Conservation (phyloP, 495 filamentous ascomycete genomes). For the Cercophora sp. region DNA sequence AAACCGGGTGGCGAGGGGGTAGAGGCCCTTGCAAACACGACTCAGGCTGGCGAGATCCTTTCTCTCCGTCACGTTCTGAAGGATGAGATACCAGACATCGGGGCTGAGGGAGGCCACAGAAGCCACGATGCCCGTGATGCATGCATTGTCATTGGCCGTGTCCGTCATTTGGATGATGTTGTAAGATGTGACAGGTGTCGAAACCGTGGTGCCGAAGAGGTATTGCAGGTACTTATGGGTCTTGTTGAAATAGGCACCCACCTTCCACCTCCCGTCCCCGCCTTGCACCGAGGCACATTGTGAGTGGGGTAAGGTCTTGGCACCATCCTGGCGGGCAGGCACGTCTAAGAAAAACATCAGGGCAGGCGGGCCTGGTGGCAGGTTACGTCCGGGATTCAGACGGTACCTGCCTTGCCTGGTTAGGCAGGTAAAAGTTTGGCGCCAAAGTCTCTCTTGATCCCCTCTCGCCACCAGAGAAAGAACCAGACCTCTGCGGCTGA, state of each 20-base stretch:
- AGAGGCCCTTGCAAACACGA: slow-evolving; percentile 5
- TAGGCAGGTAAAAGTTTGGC: no score
- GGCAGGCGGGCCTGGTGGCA: no score
- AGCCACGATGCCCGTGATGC: not conserved
- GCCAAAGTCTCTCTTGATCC: no score
- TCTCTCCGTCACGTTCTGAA: not conserved
- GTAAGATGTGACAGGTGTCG: not conserved
- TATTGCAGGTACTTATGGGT: not conserved
- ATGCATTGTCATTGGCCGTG: not conserved
- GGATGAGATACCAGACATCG: slow-evolving; percentile 5
- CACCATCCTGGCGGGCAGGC: no score
- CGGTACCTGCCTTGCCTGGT: no score
- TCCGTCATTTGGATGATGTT: not conserved
- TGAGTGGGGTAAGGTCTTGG: not conserved
- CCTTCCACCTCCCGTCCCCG: no score
- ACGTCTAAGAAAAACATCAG: no score
- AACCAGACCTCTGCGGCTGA: no score
- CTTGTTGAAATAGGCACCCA: not conserved
- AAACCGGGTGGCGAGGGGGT: not conserved
- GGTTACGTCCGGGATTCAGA: no score
- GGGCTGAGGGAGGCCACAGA: not conserved
- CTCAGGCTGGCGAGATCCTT: not conserved
- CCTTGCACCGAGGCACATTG: not conserved
- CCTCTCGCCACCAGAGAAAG: no score
- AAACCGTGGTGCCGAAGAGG: not conserved